Percentiles rank a stretch among this genome's conserved stretches.
phyloP scores from a whole-genome alignment of 805 yeast species.

The Candida endomychidarum region DNA sequence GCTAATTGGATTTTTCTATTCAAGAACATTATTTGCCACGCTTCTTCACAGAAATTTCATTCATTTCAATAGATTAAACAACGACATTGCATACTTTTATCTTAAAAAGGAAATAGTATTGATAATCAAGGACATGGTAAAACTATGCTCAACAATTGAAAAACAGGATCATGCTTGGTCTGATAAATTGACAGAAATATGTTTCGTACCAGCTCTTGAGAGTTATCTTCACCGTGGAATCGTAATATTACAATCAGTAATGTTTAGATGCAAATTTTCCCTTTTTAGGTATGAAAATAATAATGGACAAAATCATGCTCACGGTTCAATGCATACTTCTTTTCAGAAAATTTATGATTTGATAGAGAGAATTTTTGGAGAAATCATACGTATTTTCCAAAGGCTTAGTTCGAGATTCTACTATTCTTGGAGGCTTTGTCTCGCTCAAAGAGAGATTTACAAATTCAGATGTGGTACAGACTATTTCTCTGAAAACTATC shows the following conservation, averaged over 20 bases:
- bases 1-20: conserved; percentile 1
- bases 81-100: background rate
- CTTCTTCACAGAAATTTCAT: background rate
- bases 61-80: background rate
- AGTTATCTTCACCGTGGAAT: conserved; percentile 4
- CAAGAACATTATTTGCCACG: background rate
- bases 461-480: background rate
- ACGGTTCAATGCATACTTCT: background rate
- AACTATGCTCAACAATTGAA: background rate
- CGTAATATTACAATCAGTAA: background rate
- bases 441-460: conserved; percentile 1
- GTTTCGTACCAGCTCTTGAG: conserved; percentile 2
- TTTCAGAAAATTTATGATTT: background rate
- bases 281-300: background rate
- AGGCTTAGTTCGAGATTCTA: conserved; percentile 57
- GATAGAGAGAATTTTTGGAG: background rate
- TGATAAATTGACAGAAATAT: background rate
- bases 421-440: conserved; percentile 56
- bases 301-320: background rate
- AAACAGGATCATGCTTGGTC: background rate
- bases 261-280: conserved; percentile 3
- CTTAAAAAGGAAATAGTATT: conserved; percentile 1
- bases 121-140: background rate
- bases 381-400: background rate
- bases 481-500: background rate